Percentiles rank a stretch among this genome's conserved stretches.
Conservation (phyloP, 1,284 basidiomycete genomes). For the Ceratobasidium sp. region DNA sequence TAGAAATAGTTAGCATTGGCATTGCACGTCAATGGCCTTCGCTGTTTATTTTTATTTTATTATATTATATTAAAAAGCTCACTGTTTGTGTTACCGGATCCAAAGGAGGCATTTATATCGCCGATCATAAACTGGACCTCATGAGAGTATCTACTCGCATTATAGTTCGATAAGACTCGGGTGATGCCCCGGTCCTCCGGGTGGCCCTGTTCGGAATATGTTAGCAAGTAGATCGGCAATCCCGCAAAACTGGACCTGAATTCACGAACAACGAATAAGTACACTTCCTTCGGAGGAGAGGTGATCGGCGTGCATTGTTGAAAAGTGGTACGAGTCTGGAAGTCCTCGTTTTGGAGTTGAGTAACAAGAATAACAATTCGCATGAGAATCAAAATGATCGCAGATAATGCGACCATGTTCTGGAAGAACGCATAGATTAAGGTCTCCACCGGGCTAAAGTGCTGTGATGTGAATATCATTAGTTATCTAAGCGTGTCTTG, state of each 20-base stretch:
- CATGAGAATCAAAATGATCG: neutral
- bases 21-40: no score
- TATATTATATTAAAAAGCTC: no score
- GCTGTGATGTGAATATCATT: no score
- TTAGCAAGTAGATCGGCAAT: no score
- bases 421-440: neutral
- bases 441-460: conserved; percentile 29
- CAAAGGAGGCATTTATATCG: neutral
- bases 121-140: neutral
- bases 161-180: neutral
- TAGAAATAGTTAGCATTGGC: neutral
- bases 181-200: neutral
- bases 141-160: neutral
- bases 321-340: neutral
- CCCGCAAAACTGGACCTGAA: neutral
- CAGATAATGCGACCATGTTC: neutral
- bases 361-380: neutral
- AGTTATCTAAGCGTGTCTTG: no score
- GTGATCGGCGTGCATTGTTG: neutral
- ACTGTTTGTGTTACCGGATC: neutral
- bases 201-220: no score
- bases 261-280: conserved; percentile 4
- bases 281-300: no score
- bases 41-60: no score
- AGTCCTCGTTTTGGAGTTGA: conserved; percentile 9